These are phyloP conservation scores for Colletotrichum tanaceti DNA, from an alignment of 2,329 filamentous ascomycete genomes.

Conservation along the genomic window DNA sequence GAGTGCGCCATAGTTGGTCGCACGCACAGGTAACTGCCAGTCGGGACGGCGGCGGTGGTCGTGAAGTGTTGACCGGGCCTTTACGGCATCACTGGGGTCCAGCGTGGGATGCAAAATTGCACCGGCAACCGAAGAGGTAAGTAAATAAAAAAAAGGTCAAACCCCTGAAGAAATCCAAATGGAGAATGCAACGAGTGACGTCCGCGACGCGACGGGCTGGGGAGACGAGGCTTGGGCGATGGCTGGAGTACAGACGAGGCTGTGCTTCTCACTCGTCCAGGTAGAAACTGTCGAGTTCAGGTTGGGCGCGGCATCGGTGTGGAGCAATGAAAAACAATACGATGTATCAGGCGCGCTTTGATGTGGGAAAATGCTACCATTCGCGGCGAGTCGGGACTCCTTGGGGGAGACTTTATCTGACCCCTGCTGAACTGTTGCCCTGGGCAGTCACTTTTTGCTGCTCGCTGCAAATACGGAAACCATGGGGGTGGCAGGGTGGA, in stretches of 20 bases:
- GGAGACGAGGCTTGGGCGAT: conserved; percentile 29
- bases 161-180: background rate
- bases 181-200: conserved; percentile 15
- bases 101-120: conserved; percentile 29
- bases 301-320: conserved; percentile 30
- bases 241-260: conserved; percentile 34
- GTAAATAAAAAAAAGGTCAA: background rate
- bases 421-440: conserved; percentile 32
- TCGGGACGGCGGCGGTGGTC: conserved; percentile 6
- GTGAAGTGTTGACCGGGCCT: conserved; percentile 28
- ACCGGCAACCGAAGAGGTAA: conserved; percentile 16
- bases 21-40: conserved; percentile 27
- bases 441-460: conserved; percentile 14
- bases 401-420: conserved; percentile 16
- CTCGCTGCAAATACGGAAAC: conserved; percentile 24
- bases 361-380: conserved; percentile 39
- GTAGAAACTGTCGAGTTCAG: conserved; percentile 27
- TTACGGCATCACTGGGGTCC: conserved; percentile 37
- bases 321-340: conserved; percentile 37
- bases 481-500: conserved; percentile 19
- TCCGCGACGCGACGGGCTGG: conserved; percentile 13
- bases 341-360: conserved; percentile 39
- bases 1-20: conserved; percentile 56
- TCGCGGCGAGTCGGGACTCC: conserved; percentile 30
- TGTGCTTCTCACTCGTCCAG: conserved; percentile 26